A percentile compares a stretch with the other conserved stretches of the same genome.
Evolutionary conservation across 805 yeast species (phyloP).

Genomic region (Metschnikowia lunata): DNA sequence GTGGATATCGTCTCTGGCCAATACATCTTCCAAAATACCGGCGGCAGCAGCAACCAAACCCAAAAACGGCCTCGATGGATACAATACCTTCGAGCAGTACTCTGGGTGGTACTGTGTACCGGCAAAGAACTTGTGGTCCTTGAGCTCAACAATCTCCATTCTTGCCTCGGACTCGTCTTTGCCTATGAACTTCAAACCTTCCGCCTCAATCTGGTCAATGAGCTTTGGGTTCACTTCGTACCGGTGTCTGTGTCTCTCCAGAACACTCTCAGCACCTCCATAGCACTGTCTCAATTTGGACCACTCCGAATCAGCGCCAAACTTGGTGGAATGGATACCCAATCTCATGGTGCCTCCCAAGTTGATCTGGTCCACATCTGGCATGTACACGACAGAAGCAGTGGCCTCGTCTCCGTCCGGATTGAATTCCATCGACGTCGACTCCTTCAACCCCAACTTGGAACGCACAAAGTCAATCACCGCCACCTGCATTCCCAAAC

Average conservation of each 20-base stretch:
- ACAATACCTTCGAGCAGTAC: slow-evolving; percentile 91
- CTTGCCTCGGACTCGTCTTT: slow-evolving; percentile 85
- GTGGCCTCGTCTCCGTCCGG: slow-evolving; percentile 55
- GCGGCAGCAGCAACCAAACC: slow-evolving; percentile 94
- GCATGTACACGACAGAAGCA: slow-evolving; percentile 92
- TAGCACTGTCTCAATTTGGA: slow-evolving; percentile 73
- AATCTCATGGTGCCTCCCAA: slow-evolving; percentile 99
- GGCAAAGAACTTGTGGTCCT: slow-evolving; percentile 83
- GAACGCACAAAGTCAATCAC: slow-evolving; percentile 88
- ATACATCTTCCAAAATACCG: slow-evolving; percentile 69
- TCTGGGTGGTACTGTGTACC: slow-evolving; percentile 99
- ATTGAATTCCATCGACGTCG: slow-evolving; percentile 81
- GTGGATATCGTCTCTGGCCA: slow-evolving; percentile 42
- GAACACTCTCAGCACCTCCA: slow-evolving; percentile 62
- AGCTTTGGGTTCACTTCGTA: slow-evolving; percentile 92
- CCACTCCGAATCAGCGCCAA: slow-evolving; percentile 63
- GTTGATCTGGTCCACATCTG: slow-evolving; percentile 92
- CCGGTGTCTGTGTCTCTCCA: slow-evolving; percentile 97
- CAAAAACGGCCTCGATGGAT: slow-evolving; percentile 93
- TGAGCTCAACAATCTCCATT: slow-evolving; percentile 90
- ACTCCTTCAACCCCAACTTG: slow-evolving; percentile 61
- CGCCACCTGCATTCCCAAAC: slow-evolving; percentile 96
- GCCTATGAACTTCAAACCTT: slow-evolving; percentile 88
- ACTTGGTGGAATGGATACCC: slow-evolving; percentile 87
- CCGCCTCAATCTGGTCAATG: slow-evolving; percentile 62